Percentiles rank a stretch among this genome's conserved stretches.
Conservation (phyloP, 352 stramenopile species). For the Aphanomyces cochlioides region DNA sequence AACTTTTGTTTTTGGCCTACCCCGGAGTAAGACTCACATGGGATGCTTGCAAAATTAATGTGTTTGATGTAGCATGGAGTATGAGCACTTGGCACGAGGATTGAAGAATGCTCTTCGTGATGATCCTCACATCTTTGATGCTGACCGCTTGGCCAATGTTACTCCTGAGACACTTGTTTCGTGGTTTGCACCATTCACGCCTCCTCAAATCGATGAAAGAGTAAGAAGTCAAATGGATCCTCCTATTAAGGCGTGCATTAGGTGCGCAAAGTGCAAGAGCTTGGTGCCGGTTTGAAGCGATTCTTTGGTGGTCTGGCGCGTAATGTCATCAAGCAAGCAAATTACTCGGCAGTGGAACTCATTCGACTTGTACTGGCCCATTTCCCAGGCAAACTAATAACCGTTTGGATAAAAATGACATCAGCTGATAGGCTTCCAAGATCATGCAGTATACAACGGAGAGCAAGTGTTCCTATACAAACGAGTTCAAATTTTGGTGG, state of each 20-base stretch:
- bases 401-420: not conserved
- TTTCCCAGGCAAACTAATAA: conserved; percentile 46
- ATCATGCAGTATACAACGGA: conserved; percentile 78
- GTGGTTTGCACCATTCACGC: conserved; percentile 64
- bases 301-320: conserved; percentile 48
- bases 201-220: conserved; percentile 59
- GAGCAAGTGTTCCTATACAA: conserved; percentile 88
- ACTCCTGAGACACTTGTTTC: conserved; percentile 43
- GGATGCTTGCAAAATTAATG: conserved; percentile 18
- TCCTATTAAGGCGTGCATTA: not conserved
- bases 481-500: conserved; percentile 84
- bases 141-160: conserved; percentile 43
- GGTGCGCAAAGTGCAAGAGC: conserved; percentile 52
- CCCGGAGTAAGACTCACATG: conserved; percentile 41
- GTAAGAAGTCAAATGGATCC: conserved; percentile 7
- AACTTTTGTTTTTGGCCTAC: conserved; percentile 91
- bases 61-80: conserved; percentile 63
- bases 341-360: conserved; percentile 55
- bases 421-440: conserved; percentile 51
- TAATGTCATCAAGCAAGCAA: conserved; percentile 51
- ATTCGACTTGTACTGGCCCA: conserved; percentile 61
- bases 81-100: conserved; percentile 74
- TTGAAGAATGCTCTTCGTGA: conserved; percentile 64
- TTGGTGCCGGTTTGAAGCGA: conserved; percentile 48
- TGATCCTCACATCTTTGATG: conserved; percentile 58